phyloP scores from a whole-genome alignment of 306 rosid genomes.

The Myrica gale region DNA sequence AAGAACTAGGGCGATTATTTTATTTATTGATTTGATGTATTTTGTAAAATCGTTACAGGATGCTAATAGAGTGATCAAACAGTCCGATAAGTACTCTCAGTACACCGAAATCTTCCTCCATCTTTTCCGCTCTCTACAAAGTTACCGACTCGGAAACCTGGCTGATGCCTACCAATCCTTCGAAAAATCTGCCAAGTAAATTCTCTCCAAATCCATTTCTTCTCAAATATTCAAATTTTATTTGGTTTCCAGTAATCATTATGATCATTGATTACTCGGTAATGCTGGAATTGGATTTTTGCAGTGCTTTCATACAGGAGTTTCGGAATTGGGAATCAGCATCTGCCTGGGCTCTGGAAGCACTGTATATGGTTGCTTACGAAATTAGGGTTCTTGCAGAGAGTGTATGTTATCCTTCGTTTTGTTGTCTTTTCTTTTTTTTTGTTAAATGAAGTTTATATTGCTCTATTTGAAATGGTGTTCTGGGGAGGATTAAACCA shows the following conservation, averaged over 20 bases:
- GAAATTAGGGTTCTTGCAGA: constrained; percentile 94
- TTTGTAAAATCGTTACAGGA: constrained; percentile 34
- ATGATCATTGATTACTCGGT: background rate
- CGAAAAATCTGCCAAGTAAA: constrained; percentile 78
- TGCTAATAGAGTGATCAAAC: constrained; percentile 62
- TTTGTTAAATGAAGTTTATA: background rate
- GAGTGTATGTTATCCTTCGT: constrained; percentile 45
- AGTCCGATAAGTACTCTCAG: constrained; percentile 60
- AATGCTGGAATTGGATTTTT: constrained; percentile 19
- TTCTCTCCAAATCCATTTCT: background rate
- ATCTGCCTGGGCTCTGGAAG: constrained; percentile 90
- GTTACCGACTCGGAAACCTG: constrained; percentile 49
- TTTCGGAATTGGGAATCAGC: constrained; percentile 95
- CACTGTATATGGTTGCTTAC: constrained; percentile 68
- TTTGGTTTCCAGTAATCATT: background rate
- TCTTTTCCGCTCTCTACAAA: constrained; percentile 75
- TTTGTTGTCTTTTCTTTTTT: no score
- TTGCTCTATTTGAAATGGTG: background rate
- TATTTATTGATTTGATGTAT: background rate
- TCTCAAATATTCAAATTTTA: background rate
- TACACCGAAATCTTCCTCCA: constrained; percentile 58
- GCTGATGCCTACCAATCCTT: constrained; percentile 72
- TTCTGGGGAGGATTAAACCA: constrained; percentile 14
- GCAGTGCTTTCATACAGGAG: constrained; percentile 94
- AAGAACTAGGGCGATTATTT: constrained; percentile 7